Conservation (phyloP, 768 basidiomycete species). For the Tylopilus felleus region DNA sequence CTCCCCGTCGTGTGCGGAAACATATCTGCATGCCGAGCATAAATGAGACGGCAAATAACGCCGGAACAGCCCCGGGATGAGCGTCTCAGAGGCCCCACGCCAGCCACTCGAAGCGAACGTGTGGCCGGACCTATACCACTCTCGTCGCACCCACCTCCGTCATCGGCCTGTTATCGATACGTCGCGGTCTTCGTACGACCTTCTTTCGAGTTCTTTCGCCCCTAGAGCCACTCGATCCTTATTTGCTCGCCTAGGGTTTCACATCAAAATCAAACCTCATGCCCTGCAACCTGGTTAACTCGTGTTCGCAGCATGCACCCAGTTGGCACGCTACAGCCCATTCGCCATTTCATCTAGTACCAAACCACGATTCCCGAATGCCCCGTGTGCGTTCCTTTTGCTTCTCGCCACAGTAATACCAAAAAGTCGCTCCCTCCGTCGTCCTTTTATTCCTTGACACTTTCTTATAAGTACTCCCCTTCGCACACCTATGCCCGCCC, state of each 20-base stretch:
- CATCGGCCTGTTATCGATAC: constrained; percentile 14
- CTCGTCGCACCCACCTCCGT: constrained; percentile 1
- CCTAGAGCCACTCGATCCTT: constrained; percentile 37
- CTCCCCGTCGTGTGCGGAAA: constrained; percentile 6
- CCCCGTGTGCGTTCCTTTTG: constrained; percentile 24
- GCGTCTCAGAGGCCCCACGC: constrained; percentile 7
- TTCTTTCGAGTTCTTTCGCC: constrained; percentile 25
- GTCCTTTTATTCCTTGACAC: constrained; percentile 7
- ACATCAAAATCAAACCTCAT: constrained; percentile 36
- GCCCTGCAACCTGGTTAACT: constrained; percentile 36
- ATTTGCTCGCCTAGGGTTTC: constrained; percentile 33
- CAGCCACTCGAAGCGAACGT: background rate
- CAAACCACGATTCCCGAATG: constrained; percentile 25
- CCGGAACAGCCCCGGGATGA: constrained; percentile 3
- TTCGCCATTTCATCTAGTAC: constrained; percentile 26
- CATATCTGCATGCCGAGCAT: constrained; percentile 4
- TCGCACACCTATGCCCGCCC: constrained; percentile 25
- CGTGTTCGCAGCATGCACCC: constrained; percentile 33
- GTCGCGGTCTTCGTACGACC: constrained; percentile 18
- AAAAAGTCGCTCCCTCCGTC: constrained; percentile 25
- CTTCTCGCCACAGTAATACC: constrained; percentile 29
- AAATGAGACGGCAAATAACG: constrained; percentile 10
- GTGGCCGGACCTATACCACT: background rate
- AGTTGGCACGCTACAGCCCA: constrained; percentile 27
- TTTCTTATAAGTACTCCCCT: constrained; percentile 26